Percentiles rank a stretch among this genome's conserved stretches.
Conservation (phyloP, 164 flowering plant species). For the Buxus sempervirens region DNA sequence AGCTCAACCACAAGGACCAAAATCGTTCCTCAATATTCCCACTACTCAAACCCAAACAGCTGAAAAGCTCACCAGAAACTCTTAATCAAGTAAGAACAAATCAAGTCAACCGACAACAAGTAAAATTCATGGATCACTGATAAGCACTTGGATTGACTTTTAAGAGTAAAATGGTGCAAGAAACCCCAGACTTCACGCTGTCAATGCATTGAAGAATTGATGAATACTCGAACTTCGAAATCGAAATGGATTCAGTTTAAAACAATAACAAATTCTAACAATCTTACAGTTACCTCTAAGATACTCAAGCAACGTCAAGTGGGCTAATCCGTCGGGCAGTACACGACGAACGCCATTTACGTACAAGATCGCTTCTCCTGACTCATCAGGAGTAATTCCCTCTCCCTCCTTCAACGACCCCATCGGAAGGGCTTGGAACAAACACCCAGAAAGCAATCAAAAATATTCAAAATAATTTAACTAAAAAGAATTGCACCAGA, state of each 20-base stretch:
- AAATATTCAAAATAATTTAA: no score
- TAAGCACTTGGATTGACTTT: no score
- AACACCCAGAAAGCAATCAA: not conserved
- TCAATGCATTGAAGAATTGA: not conserved
- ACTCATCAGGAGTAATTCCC: slow-evolving; percentile 29
- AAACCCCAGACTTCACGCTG: no score
- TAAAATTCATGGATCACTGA: no score
- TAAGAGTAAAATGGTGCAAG: no score
- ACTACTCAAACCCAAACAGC: not conserved
- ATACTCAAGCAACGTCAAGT: slow-evolving; percentile 83
- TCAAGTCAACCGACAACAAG: no score
- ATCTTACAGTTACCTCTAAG: slow-evolving; percentile 65
- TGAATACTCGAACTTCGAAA: not conserved
- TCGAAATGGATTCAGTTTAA: not conserved
- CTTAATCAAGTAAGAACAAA: no score
- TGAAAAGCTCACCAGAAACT: not conserved
- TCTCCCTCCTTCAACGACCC: slow-evolving; percentile 56
- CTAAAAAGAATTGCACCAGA: no score
- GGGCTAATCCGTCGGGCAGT: slow-evolving; percentile 87
- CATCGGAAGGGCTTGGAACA: slow-evolving; percentile 23
- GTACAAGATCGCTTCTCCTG: slow-evolving; percentile 59
- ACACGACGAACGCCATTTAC: slow-evolving; percentile 80
- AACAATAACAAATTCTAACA: not conserved
- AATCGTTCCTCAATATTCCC: not conserved
- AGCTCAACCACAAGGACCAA: not conserved